A percentile compares a stretch with the other conserved stretches of the same genome.
Evolutionary conservation across 805 yeast species (phyloP).

Genomic region (Ogataea pilisensis): DNA sequence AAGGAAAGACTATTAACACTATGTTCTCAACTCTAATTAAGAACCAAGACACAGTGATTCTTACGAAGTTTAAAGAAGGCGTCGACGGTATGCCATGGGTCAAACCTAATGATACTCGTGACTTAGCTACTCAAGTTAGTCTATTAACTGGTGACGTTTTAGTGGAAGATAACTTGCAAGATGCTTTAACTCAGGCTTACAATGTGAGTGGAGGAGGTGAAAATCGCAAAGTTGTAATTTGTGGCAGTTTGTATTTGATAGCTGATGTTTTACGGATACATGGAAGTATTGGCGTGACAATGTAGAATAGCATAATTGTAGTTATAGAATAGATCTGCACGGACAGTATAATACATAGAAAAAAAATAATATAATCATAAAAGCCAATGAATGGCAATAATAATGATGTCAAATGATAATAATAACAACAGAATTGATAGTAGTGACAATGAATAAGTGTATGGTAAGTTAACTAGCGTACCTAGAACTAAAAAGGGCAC

Average conservation of each 20-base stretch:
- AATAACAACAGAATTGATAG: not conserved
- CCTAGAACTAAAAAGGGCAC: too few relatives aligned
- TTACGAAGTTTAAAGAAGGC: slow-evolving; percentile 53
- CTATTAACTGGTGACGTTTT: slow-evolving; percentile 25
- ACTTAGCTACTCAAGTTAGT: slow-evolving; percentile 25
- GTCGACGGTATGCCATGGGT: slow-evolving; percentile 98
- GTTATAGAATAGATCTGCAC: too few relatives aligned
- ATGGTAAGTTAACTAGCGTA: too few relatives aligned
- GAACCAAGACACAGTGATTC: slow-evolving; percentile 51
- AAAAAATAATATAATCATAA: not conserved
- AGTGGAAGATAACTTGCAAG: slow-evolving; percentile 22
- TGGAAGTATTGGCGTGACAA: too few relatives aligned
- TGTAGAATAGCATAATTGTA: too few relatives aligned
- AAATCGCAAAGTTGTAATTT: slow-evolving; percentile 41
- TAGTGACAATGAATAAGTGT: not conserved
- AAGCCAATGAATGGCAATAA: slow-evolving; percentile 3
- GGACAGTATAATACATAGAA: too few relatives aligned
- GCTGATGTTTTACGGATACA: slow-evolving; percentile 48
- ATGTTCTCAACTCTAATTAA: slow-evolving; percentile 48
- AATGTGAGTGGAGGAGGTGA: slow-evolving; percentile 4
- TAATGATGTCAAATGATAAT: not conserved
- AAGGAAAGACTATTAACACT: slow-evolving; percentile 57
- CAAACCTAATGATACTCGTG: slow-evolving; percentile 37
- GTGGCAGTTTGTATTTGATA: slow-evolving; percentile 69
- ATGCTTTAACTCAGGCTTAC: slow-evolving; percentile 26